Conservation (phyloP, 805 yeast species). For the Ogataea dorogensis region DNA sequence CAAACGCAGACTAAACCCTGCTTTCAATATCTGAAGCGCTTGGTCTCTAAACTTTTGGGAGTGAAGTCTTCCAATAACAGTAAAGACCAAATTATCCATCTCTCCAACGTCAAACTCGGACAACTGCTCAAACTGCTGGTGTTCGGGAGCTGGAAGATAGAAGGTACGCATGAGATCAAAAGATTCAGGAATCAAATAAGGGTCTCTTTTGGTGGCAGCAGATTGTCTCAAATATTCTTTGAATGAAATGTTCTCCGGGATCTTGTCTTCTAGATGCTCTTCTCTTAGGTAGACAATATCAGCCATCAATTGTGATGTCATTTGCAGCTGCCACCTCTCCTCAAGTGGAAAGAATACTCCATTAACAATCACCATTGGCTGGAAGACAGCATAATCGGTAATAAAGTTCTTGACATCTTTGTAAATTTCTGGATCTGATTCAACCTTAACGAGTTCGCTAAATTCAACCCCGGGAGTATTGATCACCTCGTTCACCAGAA, state of each 20-base stretch:
- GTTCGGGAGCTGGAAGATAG: conserved; percentile 15
- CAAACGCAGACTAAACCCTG: conserved; percentile 21
- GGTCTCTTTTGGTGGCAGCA: conserved; percentile 46
- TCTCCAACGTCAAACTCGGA: not conserved
- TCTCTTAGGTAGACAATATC: conserved; percentile 46
- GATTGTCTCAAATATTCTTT: conserved; percentile 43
- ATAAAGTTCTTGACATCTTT: conserved; percentile 28
- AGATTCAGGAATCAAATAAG: conserved; percentile 50
- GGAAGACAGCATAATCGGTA: conserved; percentile 39
- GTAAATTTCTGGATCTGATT: conserved; percentile 10
- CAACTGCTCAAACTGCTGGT: conserved; percentile 4
- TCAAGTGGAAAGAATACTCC: conserved; percentile 61
- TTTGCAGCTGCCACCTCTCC: conserved; percentile 52
- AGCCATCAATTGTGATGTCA: conserved; percentile 50
- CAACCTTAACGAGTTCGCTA: conserved; percentile 6
- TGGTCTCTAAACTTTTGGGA: conserved; percentile 41
- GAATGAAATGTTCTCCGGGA: conserved; percentile 31
- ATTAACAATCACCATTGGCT: conserved; percentile 62
- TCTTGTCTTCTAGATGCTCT: conserved; percentile 27
- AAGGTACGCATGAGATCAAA: conserved; percentile 24
- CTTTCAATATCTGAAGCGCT: conserved; percentile 34
- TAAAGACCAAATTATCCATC: conserved; percentile 32
- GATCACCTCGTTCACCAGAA: conserved; percentile 18
- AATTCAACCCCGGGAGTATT: conserved; percentile 1
- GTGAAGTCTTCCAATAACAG: conserved; percentile 60